Conservation (phyloP, 352 stramenopile genomes). For the Globisporangium parvum region DNA sequence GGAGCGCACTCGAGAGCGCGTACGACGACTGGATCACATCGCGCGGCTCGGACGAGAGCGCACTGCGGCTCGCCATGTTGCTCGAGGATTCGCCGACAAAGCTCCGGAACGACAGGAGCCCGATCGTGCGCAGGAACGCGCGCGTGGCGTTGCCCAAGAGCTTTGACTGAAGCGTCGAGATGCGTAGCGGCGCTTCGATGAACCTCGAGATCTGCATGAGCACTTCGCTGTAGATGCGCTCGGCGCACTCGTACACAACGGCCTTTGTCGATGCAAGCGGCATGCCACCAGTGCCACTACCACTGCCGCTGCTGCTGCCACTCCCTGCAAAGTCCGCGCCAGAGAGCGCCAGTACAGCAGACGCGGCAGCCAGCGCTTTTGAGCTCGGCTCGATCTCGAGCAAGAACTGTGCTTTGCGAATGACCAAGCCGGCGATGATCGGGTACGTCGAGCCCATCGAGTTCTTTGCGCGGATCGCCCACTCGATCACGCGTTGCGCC, state of each 20-base stretch:
- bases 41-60: conserved; percentile 33
- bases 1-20: conserved; percentile 53
- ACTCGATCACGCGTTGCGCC: conserved; percentile 83
- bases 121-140: conserved; percentile 73
- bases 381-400: conserved; percentile 73
- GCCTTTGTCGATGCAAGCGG: conserved; percentile 36
- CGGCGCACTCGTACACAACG: conserved; percentile 65
- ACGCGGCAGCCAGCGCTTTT: conserved; percentile 59
- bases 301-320: conserved; percentile 10
- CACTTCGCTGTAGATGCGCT: conserved; percentile 81
- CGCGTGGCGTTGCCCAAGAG: conserved; percentile 71
- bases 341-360: conserved; percentile 55
- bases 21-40: conserved; percentile 71
- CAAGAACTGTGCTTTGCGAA: conserved; percentile 82
- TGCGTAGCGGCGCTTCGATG: conserved; percentile 66
- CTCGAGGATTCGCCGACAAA: conserved; percentile 61
- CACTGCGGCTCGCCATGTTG: conserved; percentile 21
- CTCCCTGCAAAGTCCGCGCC: conserved; percentile 20
- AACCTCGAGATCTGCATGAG: conserved; percentile 81
- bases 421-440: conserved; percentile 70
- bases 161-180: conserved; percentile 63
- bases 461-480: conserved; percentile 86
- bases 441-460: conserved; percentile 82
- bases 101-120: conserved; percentile 68
- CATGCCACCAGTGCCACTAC: conserved; percentile 7